Evolutionary conservation across 2,329 filamentous ascomycete species (phyloP).

Genomic region (Aspergillus phoenicis): DNA sequence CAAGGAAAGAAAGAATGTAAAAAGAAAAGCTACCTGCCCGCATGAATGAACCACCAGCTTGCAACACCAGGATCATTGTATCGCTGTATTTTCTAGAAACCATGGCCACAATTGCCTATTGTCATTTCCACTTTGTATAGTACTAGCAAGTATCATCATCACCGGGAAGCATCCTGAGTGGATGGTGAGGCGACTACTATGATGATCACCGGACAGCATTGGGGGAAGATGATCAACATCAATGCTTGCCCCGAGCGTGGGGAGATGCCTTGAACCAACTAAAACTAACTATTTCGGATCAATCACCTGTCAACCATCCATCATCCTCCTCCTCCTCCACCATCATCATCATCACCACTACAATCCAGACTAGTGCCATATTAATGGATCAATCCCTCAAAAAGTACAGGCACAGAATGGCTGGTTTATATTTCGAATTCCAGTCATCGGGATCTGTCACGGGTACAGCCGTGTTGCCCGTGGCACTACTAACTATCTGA

Average conservation of each 20-base stretch:
- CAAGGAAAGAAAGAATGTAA: no score
- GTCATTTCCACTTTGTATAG: no score
- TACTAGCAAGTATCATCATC: no score
- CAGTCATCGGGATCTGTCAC: not conserved
- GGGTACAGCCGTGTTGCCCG: not conserved
- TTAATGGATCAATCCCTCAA: not conserved
- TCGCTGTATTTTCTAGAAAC: not conserved
- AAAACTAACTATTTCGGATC: not conserved
- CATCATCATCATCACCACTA: no score
- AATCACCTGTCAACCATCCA: slow-evolving; percentile 3
- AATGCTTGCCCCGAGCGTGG: not conserved
- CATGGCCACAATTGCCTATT: not conserved
- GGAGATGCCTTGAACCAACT: not conserved
- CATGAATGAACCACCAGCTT: not conserved
- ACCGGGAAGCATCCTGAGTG: not conserved
- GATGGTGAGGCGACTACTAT: not conserved
- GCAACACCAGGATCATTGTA: not conserved
- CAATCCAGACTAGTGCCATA: not conserved
- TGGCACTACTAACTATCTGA: no score
- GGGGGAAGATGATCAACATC: not conserved
- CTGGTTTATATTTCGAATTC: not conserved
- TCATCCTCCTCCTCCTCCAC: not conserved
- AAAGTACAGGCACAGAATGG: not conserved
- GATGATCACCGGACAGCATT: slow-evolving; percentile 13
- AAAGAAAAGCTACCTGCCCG: not conserved